Conservation (phyloP, 2,329 filamentous ascomycete species). For the Incumbomyces delicatus region DNA sequence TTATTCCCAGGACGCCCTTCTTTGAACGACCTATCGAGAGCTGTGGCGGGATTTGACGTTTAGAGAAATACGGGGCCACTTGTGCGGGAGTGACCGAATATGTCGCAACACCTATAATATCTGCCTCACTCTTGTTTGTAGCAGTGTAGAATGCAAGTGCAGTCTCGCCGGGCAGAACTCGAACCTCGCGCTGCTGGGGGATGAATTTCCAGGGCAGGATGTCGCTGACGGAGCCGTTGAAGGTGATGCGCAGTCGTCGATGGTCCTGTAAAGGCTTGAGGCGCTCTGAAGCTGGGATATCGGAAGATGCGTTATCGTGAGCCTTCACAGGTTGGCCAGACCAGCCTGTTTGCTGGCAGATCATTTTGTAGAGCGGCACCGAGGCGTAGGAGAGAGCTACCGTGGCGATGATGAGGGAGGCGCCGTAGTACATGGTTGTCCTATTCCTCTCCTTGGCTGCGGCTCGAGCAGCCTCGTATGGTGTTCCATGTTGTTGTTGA, state of each 20-base stretch:
- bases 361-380: conserved; percentile 60
- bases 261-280: conserved; percentile 76
- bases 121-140: conserved; percentile 77
- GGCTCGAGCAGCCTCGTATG: conserved; percentile 13
- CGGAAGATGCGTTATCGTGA: conserved; percentile 50
- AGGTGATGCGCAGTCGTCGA: conserved; percentile 85
- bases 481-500: conserved; percentile 6
- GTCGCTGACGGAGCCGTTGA: conserved; percentile 91
- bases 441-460: conserved; percentile 17
- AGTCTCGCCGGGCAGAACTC: conserved; percentile 90
- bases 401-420: conserved; percentile 54
- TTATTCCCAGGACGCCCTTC: too few species aligned
- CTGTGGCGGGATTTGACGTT: too few species aligned
- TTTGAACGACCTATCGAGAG: too few species aligned
- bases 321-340: conserved; percentile 85
- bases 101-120: conserved; percentile 96
- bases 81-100: conserved; percentile 95
- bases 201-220: conserved; percentile 95
- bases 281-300: conserved; percentile 60
- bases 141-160: conserved; percentile 96
- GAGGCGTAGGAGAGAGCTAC: conserved; percentile 56
- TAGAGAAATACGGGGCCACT: conserved; percentile 95
- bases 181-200: conserved; percentile 92
- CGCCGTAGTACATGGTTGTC: conserved; percentile 43
- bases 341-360: conserved; percentile 56